phyloP scores from a whole-genome alignment of 352 stramenopile genomes.

The Nothophytophthora sp. region DNA sequence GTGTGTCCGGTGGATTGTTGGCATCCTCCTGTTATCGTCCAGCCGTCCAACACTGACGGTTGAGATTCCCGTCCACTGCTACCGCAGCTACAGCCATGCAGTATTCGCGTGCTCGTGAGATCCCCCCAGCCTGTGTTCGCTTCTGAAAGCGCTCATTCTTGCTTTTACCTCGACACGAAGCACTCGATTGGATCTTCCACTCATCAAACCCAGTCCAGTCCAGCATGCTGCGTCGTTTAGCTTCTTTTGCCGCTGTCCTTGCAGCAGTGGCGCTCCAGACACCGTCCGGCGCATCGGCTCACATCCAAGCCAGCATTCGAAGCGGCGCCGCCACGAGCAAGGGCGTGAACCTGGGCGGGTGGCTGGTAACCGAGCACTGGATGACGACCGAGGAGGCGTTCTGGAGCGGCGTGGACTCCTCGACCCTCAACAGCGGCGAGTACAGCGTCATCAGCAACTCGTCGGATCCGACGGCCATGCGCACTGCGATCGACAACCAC shows the following conservation, averaged over 20 bases:
- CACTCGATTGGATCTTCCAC: no score
- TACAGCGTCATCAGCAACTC: slow-evolving; percentile 47
- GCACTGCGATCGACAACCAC: slow-evolving; percentile 37
- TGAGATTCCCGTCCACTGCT: no score
- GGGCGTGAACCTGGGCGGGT: slow-evolving; percentile 65
- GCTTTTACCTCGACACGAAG: no score
- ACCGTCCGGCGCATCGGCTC: slow-evolving; percentile 4
- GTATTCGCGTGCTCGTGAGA: no score
- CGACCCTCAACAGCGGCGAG: slow-evolving; percentile 31
- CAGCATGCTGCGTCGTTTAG: not conserved
- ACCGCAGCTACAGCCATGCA: no score
- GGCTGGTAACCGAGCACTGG: slow-evolving; percentile 65
- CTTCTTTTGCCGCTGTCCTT: not conserved
- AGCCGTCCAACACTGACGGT: no score
- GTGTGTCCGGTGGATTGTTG: no score
- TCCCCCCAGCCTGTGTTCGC: no score
- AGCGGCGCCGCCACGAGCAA: slow-evolving; percentile 28
- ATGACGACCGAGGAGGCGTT: slow-evolving; percentile 47
- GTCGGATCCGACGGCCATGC: slow-evolving; percentile 18
- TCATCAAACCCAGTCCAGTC: not conserved
- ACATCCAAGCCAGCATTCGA: slow-evolving; percentile 51
- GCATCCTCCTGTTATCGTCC: no score
- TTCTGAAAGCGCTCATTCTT: no score
- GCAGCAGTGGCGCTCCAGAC: not conserved
- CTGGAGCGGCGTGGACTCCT: slow-evolving; percentile 33